Base-by-base conservation (phyloP, 2,329 filamentous ascomycete genomes). In the Stenocarpella maydis region DNA sequence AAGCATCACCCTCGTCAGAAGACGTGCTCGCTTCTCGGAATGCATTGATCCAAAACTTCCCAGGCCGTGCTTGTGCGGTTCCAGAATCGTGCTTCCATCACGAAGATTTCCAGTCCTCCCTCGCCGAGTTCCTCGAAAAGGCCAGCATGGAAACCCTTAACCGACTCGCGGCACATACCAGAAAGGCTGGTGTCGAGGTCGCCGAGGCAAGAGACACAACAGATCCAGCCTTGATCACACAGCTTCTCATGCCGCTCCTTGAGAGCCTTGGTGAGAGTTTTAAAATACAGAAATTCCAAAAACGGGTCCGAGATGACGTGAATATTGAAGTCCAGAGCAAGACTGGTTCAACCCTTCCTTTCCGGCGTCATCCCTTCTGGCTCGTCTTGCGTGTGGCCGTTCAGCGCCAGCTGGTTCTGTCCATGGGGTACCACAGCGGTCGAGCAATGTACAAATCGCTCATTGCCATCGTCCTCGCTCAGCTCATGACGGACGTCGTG, bases 321-420 rank as follows among this genome's bases (percentile, higher is more conserved):
- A 82, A 81, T 19, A 83, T 87, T 74, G 74, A 78, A 0, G 26
- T 66, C 2, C 14, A 66, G 15, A 66, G 9, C 6, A 34, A 28
- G 3, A 47, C 21, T 2, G 74, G 83, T 0, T 79, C 83, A 0
- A 76, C 82, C 1, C 74, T 81, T 0, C 89, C 89, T 0, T 92
- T 90, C 89, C 81, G 90, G 31, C 80, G 90, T 53, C 84, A 84
- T 4, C 83, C 90, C 0, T 84, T 86, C 65, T 92, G 89, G 85
- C 82, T 92, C 0, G 78, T 88, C 1, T 75, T 91, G 10, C 86
- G 89, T 0, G 87, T 92, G 2, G 81, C 82, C 0, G 72, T 87
- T 2, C 83, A 89, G 61, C 82, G 88, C 0, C 79, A 84, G 4
- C 77, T 91, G 0, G 82, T 78, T 55, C 69, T 78, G 1, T 49